Base-by-base conservation (phyloP, 2,329 filamentous ascomycete genomes). In the Aspergillus pseudoviridinutans region DNA sequence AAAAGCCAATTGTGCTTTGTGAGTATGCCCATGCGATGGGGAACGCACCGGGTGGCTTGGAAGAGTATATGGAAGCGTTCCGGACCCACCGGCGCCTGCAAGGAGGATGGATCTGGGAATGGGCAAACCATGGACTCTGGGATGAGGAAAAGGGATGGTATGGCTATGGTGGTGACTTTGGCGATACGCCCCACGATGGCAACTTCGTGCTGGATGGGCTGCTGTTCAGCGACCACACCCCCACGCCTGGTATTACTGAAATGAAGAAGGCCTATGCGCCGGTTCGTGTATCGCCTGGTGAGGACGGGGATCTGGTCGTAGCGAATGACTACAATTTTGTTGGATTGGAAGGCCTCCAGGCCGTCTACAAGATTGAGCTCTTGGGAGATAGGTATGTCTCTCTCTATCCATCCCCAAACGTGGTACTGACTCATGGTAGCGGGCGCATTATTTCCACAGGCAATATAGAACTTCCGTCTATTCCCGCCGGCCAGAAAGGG, bases 31-130 rank as follows among this genome's bases (percentile, higher is more conserved):
- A 83, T 64, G 87, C 88, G 1, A 90, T 91, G 88, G 88, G 88
- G 5, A 91, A 90, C 64, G 88, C 87, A 0, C 88, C 88, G 0
- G 88, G 88, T 1, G 83, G 82, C 35, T 78, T 91, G 10, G 81
- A 87, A 58, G 87, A 90, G 59, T 91, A 91, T 58, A 78, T 87
- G 51, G 78, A 85, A 44, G 79, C 81, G 0, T 91, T 90, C 74
- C 81, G 82, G 32, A 78, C 78, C 28, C 76, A 88, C 58, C 81
- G 81, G 0, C 79, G 81, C 2, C 78, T 90, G 0, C 87, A 89
- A 65, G 87, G 87, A 10, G 87, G 87, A 0, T 86, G 82, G 59
- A 82, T 87, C 63, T 87, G 85, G 84, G 84, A 87, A 65, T 87
- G 84, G 84, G 82, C 82, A 0, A 87, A 86, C 71, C 84, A 86